Evolutionary conservation across 352 stramenopile genomes (phyloP), one percentile per base, ranked within the genome.

Genomic region (Pythium apleroticum): DNA sequence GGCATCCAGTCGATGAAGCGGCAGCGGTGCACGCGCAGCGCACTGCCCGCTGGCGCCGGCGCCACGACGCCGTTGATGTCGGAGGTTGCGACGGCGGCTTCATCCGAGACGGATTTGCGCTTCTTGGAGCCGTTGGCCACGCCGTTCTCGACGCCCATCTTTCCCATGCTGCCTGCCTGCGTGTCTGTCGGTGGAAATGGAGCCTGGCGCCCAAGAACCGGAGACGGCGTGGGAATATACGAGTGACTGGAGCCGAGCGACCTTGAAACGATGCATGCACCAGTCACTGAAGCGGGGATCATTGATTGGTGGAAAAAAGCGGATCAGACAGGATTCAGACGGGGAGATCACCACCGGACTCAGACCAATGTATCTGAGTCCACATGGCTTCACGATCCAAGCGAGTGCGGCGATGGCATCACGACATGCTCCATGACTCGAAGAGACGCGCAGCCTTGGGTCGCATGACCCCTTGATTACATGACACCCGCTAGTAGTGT

Each of bases 1-100:
- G 86, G 86, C 81, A 93, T 89, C 78, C 84, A 93, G 63, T 95
- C 84, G 57, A 95, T 77, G 60, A 95, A 95, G 60, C 86, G 86
- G 65, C 86, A 95, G 45, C 86, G 86, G 65, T 95, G 86, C 55
- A 93, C 84, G 53, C 81, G 76, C 68, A 91, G 74, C 65, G 70
- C 35, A 7, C 27, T 43, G 20, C 20, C 22, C 14, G 28, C 54
- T 20, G 54, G 45, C 28, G 48, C 58, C 0, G 70, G 57, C 27
- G 63, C 30, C 33, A 27, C 35, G n/a, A 57, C 28, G 41, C 19
- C n/a, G 11, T 24, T 24, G 52, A 46, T 52, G n/a, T n/a, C 43
- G 22, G 35, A 43, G 27, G 33, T 46, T 9, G 50, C 52, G 35
- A 62, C 43, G 1, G 33, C 31, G 48, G 7, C 52, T 8, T 65